A percentile compares a stretch with the other conserved stretches of the same genome.
phyloP scores from a whole-genome alignment of 1,139 yeast genomes.

The Wickerhamomyces sp. region DNA sequence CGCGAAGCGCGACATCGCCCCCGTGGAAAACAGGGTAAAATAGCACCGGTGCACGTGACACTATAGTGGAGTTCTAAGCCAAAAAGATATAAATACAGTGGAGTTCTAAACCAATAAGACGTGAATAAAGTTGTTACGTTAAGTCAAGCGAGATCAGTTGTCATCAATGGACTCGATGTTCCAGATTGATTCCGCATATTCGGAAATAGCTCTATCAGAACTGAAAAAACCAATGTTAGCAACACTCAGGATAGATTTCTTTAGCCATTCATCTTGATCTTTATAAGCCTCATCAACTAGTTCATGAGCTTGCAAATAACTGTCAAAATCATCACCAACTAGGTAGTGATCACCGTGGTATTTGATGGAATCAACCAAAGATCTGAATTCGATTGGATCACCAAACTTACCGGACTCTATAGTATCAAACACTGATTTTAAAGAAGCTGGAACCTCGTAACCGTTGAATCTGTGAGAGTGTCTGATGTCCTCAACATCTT shows the following conservation, averaged over 20 bases:
- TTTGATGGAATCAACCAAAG: conserved; percentile 64
- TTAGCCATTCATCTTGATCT: conserved; percentile 68
- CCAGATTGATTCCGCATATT: conserved; percentile 93
- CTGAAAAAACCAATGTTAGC: conserved; percentile 94
- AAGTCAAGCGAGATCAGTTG: no score
- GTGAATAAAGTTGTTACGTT: no score
- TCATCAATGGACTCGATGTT: conserved; percentile 64
- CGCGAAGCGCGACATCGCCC: background rate
- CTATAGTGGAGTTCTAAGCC: no score
- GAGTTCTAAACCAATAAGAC: no score
- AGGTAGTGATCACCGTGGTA: conserved; percentile 81
- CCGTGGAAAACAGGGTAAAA: conserved; percentile 1
- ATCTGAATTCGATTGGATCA: conserved; percentile 57
- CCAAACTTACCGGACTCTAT: conserved; percentile 73
- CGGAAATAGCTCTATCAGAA: conserved; percentile 87
- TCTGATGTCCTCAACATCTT: conserved; percentile 82
- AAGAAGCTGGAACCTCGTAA: conserved; percentile 42
- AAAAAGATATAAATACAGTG: no score
- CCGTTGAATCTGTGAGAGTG: conserved; percentile 64
- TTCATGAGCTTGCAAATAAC: conserved; percentile 76
- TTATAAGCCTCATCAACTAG: conserved; percentile 68
- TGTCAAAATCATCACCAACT: conserved; percentile 84
- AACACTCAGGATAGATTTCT: conserved; percentile 70
- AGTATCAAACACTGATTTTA: conserved; percentile 59
- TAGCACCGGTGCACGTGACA: background rate